Evolutionary conservation across 371 early-diverging fungal genomes (phyloP).

Genomic region (Blakeslea trispora): DNA sequence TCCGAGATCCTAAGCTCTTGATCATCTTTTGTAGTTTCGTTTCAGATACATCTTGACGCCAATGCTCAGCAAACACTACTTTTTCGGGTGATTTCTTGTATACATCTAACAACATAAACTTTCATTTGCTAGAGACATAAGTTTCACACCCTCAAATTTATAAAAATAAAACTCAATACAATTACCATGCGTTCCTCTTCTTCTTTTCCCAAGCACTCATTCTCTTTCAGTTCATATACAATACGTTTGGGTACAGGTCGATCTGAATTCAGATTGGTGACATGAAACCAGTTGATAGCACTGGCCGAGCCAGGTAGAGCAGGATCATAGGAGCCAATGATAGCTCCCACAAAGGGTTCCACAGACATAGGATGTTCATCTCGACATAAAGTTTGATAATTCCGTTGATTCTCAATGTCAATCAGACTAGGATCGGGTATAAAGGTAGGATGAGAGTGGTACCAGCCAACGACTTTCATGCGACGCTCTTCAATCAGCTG

Average conservation of each 20-base stretch:
- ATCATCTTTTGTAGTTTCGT: slow-evolving; percentile 70
- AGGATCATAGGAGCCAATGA: slow-evolving; percentile 86
- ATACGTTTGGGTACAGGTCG: slow-evolving; percentile 64
- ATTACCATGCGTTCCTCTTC: slow-evolving; percentile 59
- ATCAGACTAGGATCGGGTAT: slow-evolving; percentile 73
- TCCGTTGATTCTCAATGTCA: slow-evolving; percentile 82
- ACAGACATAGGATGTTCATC: slow-evolving; percentile 41
- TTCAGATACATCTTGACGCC: slow-evolving; percentile 72
- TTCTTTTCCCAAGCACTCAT: slow-evolving; percentile 46
- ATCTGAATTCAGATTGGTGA: slow-evolving; percentile 46
- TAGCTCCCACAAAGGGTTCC: slow-evolving; percentile 91
- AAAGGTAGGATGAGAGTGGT: slow-evolving; percentile 86
- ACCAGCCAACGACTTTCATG: slow-evolving; percentile 88
- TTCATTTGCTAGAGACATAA: slow-evolving; percentile 5
- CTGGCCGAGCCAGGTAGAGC: slow-evolving; percentile 76
- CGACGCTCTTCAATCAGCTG: slow-evolving; percentile 70
- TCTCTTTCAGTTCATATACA: slow-evolving; percentile 60
- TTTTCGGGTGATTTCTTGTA: slow-evolving; percentile 62
- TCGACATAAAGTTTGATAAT: slow-evolving; percentile 74
- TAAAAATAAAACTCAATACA: too few species aligned
- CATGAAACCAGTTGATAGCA: slow-evolving; percentile 84
- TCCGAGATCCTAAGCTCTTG: slow-evolving; percentile 68
- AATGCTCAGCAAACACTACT: slow-evolving; percentile 64
- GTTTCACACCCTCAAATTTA: too few species aligned
- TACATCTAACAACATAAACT: slow-evolving; percentile 59